Conservation (phyloP, 441 rosid species). For the Cnidoscolus chayamansa region DNA sequence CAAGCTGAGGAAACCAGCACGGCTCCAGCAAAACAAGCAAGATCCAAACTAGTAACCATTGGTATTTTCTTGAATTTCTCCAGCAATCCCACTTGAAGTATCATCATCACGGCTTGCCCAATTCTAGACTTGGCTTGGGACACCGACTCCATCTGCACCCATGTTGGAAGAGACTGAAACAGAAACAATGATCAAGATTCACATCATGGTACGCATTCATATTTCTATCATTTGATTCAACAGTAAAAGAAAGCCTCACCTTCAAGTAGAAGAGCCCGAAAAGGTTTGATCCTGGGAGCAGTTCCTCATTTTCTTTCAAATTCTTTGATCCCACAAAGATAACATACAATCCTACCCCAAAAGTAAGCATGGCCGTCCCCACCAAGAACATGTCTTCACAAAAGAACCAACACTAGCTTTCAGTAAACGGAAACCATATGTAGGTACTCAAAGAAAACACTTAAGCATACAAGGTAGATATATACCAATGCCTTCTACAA, state of each 20-base stretch:
- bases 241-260: constrained; percentile 21
- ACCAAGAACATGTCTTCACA: constrained; percentile 60
- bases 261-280: constrained; percentile 51
- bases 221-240: not conserved
- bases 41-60: constrained; percentile 47
- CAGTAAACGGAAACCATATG: not conserved
- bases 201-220: not conserved
- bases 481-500: constrained; percentile 64
- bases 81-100: constrained; percentile 67
- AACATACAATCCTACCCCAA: constrained; percentile 56
- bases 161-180: constrained; percentile 46
- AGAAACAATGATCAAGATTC: not conserved
- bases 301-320: constrained; percentile 20
- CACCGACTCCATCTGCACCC: constrained; percentile 52
- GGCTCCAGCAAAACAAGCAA: constrained; percentile 65
- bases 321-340: constrained; percentile 55
- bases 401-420: not conserved
- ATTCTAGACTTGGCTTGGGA: constrained; percentile 61
- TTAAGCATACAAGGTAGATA: not conserved
- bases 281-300: constrained; percentile 42
- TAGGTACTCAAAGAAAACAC: not conserved
- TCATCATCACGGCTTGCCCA: constrained; percentile 66
- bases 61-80: constrained; percentile 60
- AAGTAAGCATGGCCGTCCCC: constrained; percentile 60
- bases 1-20: constrained; percentile 51